Base-by-base conservation (phyloP, 768 basidiomycete genomes). In the Lentinula sp. region DNA sequence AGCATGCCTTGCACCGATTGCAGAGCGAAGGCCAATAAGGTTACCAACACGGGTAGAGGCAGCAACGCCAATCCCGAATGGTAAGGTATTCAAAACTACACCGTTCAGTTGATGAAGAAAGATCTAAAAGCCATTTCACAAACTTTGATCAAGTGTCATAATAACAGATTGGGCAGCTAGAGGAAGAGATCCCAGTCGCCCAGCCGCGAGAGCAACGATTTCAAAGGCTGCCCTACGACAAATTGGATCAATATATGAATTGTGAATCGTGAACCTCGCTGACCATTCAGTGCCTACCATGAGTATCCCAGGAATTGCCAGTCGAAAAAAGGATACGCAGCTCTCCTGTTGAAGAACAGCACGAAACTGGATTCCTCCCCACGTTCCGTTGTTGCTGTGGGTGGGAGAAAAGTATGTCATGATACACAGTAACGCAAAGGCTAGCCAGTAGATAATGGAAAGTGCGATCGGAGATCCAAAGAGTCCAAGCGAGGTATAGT, bases 261-360 rank as follows among this genome's bases (percentile, higher is more conserved):
- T 12, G n/a, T 52, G 6, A 12, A 32, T 7, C 4, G 6, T 41
- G n/a, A 18, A 61, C n/a, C 37, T 35, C 28, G 62, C 78, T 58
- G 67, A 89, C 89, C 89, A 92, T 75, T 92, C 90, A 3, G 88
- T 89, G 20, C 86, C 87, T 33, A 90, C 82, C 88, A 90, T 90
- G 32, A 90, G 66, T 48, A 91, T 88, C 0, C 89, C 90, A 0
- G 90, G 88, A n/a, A 91, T 66, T 0, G 88, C 90, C 46, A 91
- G 79, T 57, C 77, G 79, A 32, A 88, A 77, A 70, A 91, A 91
- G 20, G 67, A 67, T 41, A 75, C 62, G 63, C 88, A 89, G 64
- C 83, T 80, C 18, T 71, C 68, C 9, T 66, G 32, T 61, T 86
- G 77, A 42, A 89, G 63, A 10, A 81, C 80, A 2, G 73, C 68